Base-by-base conservation (phyloP, 1,284 basidiomycete genomes). In the Omphalotus olearius region DNA sequence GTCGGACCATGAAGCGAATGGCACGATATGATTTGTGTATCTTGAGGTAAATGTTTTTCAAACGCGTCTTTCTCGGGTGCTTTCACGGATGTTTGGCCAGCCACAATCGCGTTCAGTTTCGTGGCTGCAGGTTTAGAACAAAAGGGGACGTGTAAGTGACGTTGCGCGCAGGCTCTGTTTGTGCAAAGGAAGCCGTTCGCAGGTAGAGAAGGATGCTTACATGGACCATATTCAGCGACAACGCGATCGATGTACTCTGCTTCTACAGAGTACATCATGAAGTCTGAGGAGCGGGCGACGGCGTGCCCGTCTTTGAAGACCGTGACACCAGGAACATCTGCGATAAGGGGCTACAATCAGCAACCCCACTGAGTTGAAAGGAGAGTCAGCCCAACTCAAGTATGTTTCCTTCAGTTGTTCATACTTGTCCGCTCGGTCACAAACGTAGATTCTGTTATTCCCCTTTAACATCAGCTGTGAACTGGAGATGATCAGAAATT, bases 71-170 rank as follows among this genome's bases (percentile, higher is more conserved):
- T 85, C 66, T 99, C 96, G 0, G 97, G 97, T 0, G 93, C 91
- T 68, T 99, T 99, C 53, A 98, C 96, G 0, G 92, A 95, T 0
- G 96, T 98, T 69, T 99, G 96, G 0, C 93, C 96, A 0, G 93
- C 84, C 6, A 99, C 95, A 46, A 98, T 87, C 1, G 96, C 91
- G 17, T 91, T 84, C 16, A 95, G 70, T 70, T 98, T 98, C 3
- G 94, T 97, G 9, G 94, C 92, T 94, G 61, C 4, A 38, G 33
- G 18, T 16, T 14, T 5, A 23, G 39, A 30, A 26, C 40, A 36
- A 51, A 37, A 37, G 51, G 17, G 14, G 11, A 47, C 23, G 30
- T 26, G 7, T 33, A 13, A 33, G 30, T 2, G 30, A 33, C 7
- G 3, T 9, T 13, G 30, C 13, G 9, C 9, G 30, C 30, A 33